These are phyloP conservation scores for Paecilomyces niveus DNA, from an alignment of 2,329 filamentous ascomycete genomes.

Conservation along the genomic window DNA sequence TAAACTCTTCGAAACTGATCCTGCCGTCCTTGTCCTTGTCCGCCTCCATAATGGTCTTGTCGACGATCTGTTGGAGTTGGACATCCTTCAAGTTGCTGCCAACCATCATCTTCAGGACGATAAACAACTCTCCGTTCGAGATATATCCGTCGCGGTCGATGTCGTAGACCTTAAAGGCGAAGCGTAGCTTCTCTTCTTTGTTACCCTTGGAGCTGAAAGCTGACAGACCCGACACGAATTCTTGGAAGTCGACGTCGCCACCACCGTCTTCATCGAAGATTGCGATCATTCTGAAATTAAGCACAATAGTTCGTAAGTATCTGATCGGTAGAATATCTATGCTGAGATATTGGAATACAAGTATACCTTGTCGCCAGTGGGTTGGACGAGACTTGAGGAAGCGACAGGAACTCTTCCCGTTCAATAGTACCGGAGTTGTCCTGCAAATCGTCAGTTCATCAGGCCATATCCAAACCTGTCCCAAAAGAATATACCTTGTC, in stretches of 20 bases:
- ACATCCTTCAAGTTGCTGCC: slow-evolving; percentile 98
- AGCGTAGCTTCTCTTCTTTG: slow-evolving; percentile 96
- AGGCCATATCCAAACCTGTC: not conserved
- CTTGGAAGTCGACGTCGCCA: slow-evolving; percentile 96
- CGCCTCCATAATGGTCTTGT: slow-evolving; percentile 99
- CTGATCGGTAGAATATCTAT: not conserved
- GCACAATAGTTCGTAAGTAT: not conserved
- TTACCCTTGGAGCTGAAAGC: slow-evolving; percentile 98
- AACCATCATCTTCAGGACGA: slow-evolving; percentile 99
- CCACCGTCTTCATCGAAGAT: slow-evolving; percentile 99
- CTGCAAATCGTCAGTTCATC: slow-evolving; percentile 39
- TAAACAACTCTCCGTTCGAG: slow-evolving; percentile 97
- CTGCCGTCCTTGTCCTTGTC: slow-evolving; percentile 93
- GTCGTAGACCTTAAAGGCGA: slow-evolving; percentile 99
- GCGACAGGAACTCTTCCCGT: slow-evolving; percentile 92
- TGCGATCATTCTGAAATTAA: slow-evolving; percentile 73
- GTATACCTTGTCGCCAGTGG: slow-evolving; percentile 83
- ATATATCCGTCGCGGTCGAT: slow-evolving; percentile 98
- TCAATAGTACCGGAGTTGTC: slow-evolving; percentile 98
- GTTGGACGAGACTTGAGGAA: slow-evolving; percentile 96
- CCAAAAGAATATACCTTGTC: slow-evolving; percentile 64
- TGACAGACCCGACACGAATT: slow-evolving; percentile 91
- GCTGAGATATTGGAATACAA: not conserved
- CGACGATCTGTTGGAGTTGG: slow-evolving; percentile 96
- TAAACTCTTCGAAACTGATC: slow-evolving; percentile 99